Evolutionary conservation across 371 early-diverging fungal species (phyloP).

Genomic region (Actinomortierella wolfii): DNA sequence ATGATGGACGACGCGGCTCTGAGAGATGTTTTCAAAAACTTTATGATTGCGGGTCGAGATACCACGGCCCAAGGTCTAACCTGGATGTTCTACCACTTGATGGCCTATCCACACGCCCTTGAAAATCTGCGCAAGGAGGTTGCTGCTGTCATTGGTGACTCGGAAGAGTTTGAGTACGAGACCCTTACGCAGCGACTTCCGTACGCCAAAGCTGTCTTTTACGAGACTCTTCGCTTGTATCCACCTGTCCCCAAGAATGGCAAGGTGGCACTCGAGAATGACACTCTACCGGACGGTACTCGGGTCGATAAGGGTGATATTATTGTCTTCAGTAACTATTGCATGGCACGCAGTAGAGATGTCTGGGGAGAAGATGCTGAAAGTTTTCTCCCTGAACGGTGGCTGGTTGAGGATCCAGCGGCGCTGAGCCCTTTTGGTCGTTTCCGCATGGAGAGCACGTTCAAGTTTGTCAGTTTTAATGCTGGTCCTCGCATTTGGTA

Average conservation of each 20-base stretch:
- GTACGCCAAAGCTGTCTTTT: slow-evolving; percentile 2
- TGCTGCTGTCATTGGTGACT: background rate
- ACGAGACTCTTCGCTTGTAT: slow-evolving; percentile 3
- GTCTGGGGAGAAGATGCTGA: slow-evolving; percentile 44
- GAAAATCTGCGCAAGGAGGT: background rate
- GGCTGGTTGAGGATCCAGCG: slow-evolving; percentile 12
- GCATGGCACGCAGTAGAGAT: slow-evolving; percentile 28
- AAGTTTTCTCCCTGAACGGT: slow-evolving; percentile 34
- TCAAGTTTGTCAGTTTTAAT: slow-evolving; percentile 54
- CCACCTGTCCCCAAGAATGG: background rate
- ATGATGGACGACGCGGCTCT: slow-evolving; percentile 49
- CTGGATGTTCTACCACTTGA: slow-evolving; percentile 5
- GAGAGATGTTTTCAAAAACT: slow-evolving; percentile 4
- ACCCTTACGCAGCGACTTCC: background rate
- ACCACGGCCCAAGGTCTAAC: slow-evolving; percentile 2
- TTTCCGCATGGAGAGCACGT: slow-evolving; percentile 25
- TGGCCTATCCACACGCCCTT: slow-evolving; percentile 3
- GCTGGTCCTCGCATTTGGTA: slow-evolving; percentile 68
- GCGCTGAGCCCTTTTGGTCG: slow-evolving; percentile 28
- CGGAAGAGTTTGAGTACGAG: slow-evolving; percentile 1
- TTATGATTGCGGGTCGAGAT: slow-evolving; percentile 6
- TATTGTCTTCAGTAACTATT: slow-evolving; percentile 24
- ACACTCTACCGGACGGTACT: slow-evolving; percentile 35
- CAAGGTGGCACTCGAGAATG: slow-evolving; percentile 11
- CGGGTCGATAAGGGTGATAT: slow-evolving; percentile 24